These are phyloP conservation scores for Heliocybe sulcata DNA, from an alignment of 1,284 basidiomycete species.

Conservation along the genomic window DNA sequence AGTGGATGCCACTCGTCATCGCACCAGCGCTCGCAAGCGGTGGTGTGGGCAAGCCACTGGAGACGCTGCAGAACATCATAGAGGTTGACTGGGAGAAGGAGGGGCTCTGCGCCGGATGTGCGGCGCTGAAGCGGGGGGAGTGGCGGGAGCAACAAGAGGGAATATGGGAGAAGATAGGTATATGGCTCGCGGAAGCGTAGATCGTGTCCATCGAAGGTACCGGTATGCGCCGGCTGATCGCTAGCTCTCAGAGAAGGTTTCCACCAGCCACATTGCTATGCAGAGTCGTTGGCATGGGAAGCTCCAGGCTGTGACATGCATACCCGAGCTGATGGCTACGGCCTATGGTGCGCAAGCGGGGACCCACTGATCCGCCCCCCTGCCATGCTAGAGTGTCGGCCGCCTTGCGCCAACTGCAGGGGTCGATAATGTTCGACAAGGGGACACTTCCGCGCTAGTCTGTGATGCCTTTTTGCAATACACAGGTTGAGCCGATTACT, in stretches of 20 bases:
- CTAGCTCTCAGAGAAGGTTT: not conserved
- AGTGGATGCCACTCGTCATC: constrained; percentile 63
- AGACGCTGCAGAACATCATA: constrained; percentile 54
- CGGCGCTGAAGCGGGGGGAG: constrained; percentile 50
- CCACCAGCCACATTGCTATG: not conserved
- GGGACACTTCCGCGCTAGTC: no score
- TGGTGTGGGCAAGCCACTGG: constrained; percentile 59
- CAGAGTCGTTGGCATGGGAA: not conserved
- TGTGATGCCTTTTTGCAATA: no score
- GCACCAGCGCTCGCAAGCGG: constrained; percentile 49
- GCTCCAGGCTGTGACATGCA: not conserved
- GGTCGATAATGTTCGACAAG: not conserved
- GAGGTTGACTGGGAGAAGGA: constrained; percentile 46
- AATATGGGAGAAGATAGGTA: constrained; percentile 55
- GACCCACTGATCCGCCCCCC: not conserved
- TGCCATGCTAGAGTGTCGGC: not conserved
- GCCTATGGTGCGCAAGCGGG: not conserved
- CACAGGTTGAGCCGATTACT: no score
- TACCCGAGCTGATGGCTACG: not conserved
- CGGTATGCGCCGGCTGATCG: not conserved
- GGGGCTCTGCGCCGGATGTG: constrained; percentile 53
- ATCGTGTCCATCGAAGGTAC: not conserved
- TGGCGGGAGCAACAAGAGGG: constrained; percentile 54
- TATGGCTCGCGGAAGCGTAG: constrained; percentile 32
- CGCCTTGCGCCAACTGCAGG: not conserved